Evolutionary conservation across 2,329 filamentous ascomycete genomes (phyloP).

Genomic region (Colletotrichum somersetense): DNA sequence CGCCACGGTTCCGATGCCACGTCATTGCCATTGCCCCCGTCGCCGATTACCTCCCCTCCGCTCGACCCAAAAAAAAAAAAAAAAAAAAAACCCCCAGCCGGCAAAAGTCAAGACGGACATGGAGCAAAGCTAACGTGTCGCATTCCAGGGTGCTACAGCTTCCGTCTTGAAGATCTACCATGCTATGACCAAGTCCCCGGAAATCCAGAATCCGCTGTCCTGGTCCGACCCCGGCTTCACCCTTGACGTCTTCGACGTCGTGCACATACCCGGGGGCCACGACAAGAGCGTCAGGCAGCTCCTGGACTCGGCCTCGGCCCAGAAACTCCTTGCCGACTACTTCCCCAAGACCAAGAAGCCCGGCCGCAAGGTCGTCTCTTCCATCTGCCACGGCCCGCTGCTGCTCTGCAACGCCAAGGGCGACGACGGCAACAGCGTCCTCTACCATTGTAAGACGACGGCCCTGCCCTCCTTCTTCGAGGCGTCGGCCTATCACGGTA

Average conservation of each 20-base stretch:
- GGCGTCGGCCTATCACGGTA: slow-evolving; percentile 62
- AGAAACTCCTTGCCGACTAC: slow-evolving; percentile 58
- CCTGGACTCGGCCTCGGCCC: slow-evolving; percentile 61
- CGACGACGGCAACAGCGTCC: slow-evolving; percentile 58
- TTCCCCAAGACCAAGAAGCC: slow-evolving; percentile 62
- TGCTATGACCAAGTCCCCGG: slow-evolving; percentile 56
- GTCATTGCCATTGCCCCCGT: neutral
- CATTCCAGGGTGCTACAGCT: slow-evolving; percentile 57
- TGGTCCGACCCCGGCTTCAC: slow-evolving; percentile 60
- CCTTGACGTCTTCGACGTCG: slow-evolving; percentile 60
- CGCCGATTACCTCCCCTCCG: no score
- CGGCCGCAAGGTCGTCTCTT: slow-evolving; percentile 58
- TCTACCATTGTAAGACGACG: slow-evolving; percentile 62
- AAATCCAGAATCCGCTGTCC: slow-evolving; percentile 57
- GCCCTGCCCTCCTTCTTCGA: slow-evolving; percentile 63
- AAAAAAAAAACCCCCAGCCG: neutral
- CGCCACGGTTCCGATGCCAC: no score
- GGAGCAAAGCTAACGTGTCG: slow-evolving; percentile 13
- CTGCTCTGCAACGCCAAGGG: slow-evolving; percentile 59
- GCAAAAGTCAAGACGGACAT: neutral
- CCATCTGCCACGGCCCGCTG: slow-evolving; percentile 67
- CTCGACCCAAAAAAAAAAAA: no score
- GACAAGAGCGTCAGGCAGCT: slow-evolving; percentile 65
- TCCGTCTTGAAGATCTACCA: slow-evolving; percentile 57
- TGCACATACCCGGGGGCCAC: slow-evolving; percentile 66